Conservation (phyloP, 2,329 filamentous ascomycete species). For the Coniochaeta pulveracea region DNA sequence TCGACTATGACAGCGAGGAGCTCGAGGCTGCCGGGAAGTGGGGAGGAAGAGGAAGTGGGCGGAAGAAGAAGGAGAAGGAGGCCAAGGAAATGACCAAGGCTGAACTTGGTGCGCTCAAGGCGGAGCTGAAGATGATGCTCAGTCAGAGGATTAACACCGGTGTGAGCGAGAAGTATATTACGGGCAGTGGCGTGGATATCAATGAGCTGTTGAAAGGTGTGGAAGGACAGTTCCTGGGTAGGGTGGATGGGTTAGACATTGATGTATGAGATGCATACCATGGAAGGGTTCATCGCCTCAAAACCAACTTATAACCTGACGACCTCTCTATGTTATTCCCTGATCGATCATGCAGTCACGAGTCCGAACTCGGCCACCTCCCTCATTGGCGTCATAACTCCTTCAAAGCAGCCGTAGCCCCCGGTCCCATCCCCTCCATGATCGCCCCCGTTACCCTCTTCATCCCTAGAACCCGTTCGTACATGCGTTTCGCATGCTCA, state of each 20-base stretch:
- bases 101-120: conserved; percentile 59
- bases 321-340: too few species aligned
- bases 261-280: conserved; percentile 8
- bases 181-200: conserved; percentile 74
- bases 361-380: too few species aligned
- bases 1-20: conserved; percentile 87
- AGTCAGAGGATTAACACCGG: conserved; percentile 70
- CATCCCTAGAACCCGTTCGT: conserved; percentile 34
- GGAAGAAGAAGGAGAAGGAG: conserved; percentile 65
- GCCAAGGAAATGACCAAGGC: conserved; percentile 57
- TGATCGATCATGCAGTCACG: too few species aligned
- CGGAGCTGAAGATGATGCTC: conserved; percentile 61
- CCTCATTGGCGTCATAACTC: too few species aligned
- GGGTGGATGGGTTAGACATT: conserved; percentile 28
- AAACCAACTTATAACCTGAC: too few species aligned
- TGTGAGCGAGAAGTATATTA: conserved; percentile 78
- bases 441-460: too few species aligned
- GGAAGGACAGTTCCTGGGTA: conserved; percentile 56
- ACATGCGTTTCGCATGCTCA: conserved; percentile 25
- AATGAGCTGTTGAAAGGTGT: conserved; percentile 56
- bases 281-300: conserved; percentile 8
- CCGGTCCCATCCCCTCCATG: too few species aligned
- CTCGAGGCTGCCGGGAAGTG: conserved; percentile 54
- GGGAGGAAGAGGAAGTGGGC: conserved; percentile 58
- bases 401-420: too few species aligned